phyloP scores from a whole-genome alignment of 192 early-diverging fungal species.

The Backusella tarrabulga region DNA sequence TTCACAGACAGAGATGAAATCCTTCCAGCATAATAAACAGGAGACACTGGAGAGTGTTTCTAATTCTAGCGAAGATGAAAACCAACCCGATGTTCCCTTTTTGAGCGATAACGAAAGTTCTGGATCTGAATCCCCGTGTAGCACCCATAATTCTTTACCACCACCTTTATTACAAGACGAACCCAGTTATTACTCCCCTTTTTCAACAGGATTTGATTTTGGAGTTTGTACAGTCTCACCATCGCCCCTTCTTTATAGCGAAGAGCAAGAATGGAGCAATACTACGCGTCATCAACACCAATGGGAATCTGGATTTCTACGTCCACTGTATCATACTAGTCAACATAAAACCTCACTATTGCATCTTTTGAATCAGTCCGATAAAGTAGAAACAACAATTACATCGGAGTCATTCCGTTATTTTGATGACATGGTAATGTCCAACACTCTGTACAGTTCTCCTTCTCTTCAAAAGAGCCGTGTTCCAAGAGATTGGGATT shows the following conservation, averaged over 20 bases:
- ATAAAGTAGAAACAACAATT: constrained; percentile 15
- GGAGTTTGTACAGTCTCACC: not conserved
- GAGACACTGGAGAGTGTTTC: not conserved
- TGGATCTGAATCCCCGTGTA: constrained; percentile 2
- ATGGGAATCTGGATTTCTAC: constrained; percentile 3
- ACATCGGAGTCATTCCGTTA: not conserved
- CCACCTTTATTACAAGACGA: not conserved
- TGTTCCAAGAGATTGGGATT: constrained; percentile 3
- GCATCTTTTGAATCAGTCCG: constrained; percentile 10
- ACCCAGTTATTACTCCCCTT: constrained; percentile 9
- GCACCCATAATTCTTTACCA: not conserved
- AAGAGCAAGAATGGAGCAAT: not conserved
- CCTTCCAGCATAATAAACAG: not conserved
- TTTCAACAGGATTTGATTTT: constrained; percentile 17
- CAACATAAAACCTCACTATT: constrained; percentile 4
- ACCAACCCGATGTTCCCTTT: constrained; percentile 6
- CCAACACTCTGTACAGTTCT: not conserved
- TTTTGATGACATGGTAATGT: constrained; percentile 13
- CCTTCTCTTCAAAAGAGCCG: not conserved
- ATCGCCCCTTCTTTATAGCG: not conserved
- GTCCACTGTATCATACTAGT: not conserved
- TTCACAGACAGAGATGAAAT: not conserved
- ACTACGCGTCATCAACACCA: not conserved
- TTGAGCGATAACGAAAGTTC: constrained; percentile 9
- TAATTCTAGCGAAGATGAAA: constrained; percentile 5